A percentile compares a stretch with the other conserved stretches of the same genome.
These are phyloP conservation scores for Auricularia sp. DNA, from an alignment of 768 basidiomycete species.

Conservation along the genomic window DNA sequence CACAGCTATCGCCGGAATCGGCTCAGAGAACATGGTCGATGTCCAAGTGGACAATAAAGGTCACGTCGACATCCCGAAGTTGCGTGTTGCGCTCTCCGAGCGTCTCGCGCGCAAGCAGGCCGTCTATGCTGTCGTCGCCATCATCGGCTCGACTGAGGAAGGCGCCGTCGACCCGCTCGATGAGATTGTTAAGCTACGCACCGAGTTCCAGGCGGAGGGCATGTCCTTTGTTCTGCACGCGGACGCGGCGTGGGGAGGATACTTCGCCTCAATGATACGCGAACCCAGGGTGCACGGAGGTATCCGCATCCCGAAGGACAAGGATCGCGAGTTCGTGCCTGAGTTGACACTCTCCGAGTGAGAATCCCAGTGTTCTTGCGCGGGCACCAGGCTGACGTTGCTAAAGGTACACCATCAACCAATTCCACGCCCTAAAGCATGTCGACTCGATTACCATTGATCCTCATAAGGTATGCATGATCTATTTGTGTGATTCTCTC, in stretches of 20 bases:
- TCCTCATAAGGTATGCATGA: constrained; percentile 25
- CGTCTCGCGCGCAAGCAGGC: constrained; percentile 22
- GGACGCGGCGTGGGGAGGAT: constrained; percentile 29
- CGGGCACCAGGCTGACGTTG: too few species aligned
- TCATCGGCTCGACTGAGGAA: constrained; percentile 36
- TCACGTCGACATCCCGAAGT: constrained; percentile 11
- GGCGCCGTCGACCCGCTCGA: constrained; percentile 33
- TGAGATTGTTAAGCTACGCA: constrained; percentile 25
- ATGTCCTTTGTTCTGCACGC: constrained; percentile 32
- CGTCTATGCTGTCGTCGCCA: constrained; percentile 32
- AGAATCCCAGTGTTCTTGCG: constrained; percentile 13
- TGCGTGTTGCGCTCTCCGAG: constrained; percentile 4
- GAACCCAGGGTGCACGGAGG: background rate
- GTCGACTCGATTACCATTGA: constrained; percentile 32
- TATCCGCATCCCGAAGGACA: background rate
- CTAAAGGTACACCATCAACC: background rate
- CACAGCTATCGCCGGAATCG: constrained; percentile 34
- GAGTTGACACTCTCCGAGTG: constrained; percentile 17
- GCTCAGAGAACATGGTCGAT: constrained; percentile 27
- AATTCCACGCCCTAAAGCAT: constrained; percentile 18
- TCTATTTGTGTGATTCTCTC: too few species aligned
- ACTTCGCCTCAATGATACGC: background rate
- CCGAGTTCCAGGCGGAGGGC: constrained; percentile 21
- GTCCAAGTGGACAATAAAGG: constrained; percentile 28
- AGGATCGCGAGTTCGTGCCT: constrained; percentile 16